Conservation (phyloP, 2,329 filamentous ascomycete genomes). For the Colletotrichum sp. region DNA sequence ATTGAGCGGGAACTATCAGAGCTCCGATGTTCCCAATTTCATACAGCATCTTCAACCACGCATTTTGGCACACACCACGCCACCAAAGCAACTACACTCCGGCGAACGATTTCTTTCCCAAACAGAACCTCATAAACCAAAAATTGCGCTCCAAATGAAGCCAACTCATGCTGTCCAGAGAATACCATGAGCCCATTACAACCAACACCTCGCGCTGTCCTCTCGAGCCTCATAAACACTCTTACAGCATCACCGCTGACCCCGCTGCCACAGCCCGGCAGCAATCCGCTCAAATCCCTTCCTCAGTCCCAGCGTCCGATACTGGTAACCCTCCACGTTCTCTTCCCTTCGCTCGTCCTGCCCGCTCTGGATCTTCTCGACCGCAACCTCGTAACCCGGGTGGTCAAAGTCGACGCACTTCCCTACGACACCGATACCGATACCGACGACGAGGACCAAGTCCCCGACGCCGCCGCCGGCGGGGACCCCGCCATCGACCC, state of each 20-base stretch:
- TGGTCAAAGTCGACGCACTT: conserved; percentile 34
- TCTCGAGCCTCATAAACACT: conserved; percentile 53
- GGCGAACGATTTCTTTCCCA: neutral
- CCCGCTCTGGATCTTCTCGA: conserved; percentile 90
- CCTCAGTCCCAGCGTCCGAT: conserved; percentile 52
- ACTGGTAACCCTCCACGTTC: conserved; percentile 81
- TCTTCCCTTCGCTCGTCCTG: conserved; percentile 82
- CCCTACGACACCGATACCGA: neutral
- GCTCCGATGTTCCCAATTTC: neutral
- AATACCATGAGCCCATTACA: neutral
- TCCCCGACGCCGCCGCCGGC: neutral
- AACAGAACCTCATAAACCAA: neutral
- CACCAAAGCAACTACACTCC: neutral
- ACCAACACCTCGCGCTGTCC: conserved; percentile 45
- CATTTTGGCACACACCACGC: neutral
- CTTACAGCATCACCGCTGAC: conserved; percentile 36
- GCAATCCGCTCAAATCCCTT: conserved; percentile 30
- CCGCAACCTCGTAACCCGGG: conserved; percentile 69
- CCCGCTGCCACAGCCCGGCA: neutral
- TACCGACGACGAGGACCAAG: neutral
- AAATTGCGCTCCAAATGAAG: neutral
- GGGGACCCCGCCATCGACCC: neutral
- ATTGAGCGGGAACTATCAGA: neutral
- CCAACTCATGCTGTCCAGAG: neutral
- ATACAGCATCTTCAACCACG: neutral